Evolutionary conservation across 371 early-diverging fungal species (phyloP), one percentile per base, ranked within the genome.

Genomic region (Mucor lusitanicus): DNA sequence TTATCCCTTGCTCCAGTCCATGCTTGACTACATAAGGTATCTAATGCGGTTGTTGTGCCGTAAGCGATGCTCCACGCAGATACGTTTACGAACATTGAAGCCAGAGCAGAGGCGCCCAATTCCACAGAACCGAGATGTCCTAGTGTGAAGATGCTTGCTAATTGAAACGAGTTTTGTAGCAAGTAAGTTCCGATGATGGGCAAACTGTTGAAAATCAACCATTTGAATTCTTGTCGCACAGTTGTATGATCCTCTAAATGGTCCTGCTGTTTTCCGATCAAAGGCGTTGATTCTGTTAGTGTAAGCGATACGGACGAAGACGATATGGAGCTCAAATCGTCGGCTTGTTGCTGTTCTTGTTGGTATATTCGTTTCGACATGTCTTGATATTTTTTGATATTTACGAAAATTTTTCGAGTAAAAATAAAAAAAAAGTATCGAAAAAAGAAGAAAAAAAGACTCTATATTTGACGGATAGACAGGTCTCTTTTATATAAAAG

Each of bases 1-100:
- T 85, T 85, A 77, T 95, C 92, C 23, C 70, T 74, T 7, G 88
- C 78, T 0, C 88, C 94, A 0, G 95, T 94, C 75, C 83, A 93
- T 25, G 93, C 87, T 77, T 97, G 96, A 25, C 92, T 89, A 68
- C 95, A 95, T 54, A 97, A 80, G 4, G 96, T 95, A 74, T 97
- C 96, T 23, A 97, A 80, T 0, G 93, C 96, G 39, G 94, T 88
- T 6, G 92, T 88, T 58, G 90, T 82, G 35, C 94, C 95, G 33
- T 90, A 87, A 9, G 91, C 88, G 40, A 94, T 77, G 11, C 92
- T 91, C 84, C 88, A 91, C 27, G 94, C 95, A 13, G 94, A 90
- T 6, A 96, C 93, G 42, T 91, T 90, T 23, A 91, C 90, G 70
- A 90, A 91, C 92, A 94, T 92, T 57, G 88, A 85, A 2, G 91